A percentile compares a stretch with the other conserved stretches of the same genome.
Evolutionary conservation across 2,329 filamentous ascomycete species (phyloP).

Genomic region (Hypoxylon sp.): DNA sequence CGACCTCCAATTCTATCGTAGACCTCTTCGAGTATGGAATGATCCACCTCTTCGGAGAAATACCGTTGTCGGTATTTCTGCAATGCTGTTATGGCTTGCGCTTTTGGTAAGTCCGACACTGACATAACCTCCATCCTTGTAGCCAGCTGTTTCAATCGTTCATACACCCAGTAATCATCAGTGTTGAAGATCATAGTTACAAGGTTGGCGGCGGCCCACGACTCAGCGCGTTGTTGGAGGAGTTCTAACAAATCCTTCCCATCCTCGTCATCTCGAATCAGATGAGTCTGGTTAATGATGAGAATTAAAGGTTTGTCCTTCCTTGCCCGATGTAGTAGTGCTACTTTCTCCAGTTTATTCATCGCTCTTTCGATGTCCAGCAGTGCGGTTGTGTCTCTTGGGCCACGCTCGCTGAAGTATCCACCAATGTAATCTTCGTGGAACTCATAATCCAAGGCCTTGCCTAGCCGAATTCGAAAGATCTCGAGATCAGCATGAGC

Average conservation of each 20-base stretch:
- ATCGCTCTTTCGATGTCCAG: constrained; percentile 96
- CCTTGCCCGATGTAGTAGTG: constrained; percentile 75
- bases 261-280: constrained; percentile 91
- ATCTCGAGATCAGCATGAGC: constrained; percentile 96
- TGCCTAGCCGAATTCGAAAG: constrained; percentile 91
- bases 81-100: constrained; percentile 82
- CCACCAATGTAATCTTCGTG: constrained; percentile 98
- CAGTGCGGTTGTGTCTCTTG: constrained; percentile 90
- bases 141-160: constrained; percentile 90
- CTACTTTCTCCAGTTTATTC: constrained; percentile 98
- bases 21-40: constrained; percentile 77
- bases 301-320: constrained; percentile 83
- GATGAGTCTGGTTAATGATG: constrained; percentile 94
- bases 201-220: constrained; percentile 93
- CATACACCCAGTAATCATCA: constrained; percentile 99
- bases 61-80: constrained; percentile 86
- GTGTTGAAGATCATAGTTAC: constrained; percentile 95
- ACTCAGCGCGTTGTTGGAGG: constrained; percentile 93
- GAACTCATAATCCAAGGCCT: constrained; percentile 95
- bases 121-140: constrained; percentile 95
- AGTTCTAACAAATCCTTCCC: constrained; percentile 95
- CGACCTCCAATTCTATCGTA: constrained; percentile 91
- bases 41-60: constrained; percentile 72
- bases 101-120: constrained; percentile 85
- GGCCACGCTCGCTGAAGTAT: constrained; percentile 94